These are phyloP conservation scores for Balansia obtecta DNA, from an alignment of 2,329 filamentous ascomycete species.

Conservation along the genomic window DNA sequence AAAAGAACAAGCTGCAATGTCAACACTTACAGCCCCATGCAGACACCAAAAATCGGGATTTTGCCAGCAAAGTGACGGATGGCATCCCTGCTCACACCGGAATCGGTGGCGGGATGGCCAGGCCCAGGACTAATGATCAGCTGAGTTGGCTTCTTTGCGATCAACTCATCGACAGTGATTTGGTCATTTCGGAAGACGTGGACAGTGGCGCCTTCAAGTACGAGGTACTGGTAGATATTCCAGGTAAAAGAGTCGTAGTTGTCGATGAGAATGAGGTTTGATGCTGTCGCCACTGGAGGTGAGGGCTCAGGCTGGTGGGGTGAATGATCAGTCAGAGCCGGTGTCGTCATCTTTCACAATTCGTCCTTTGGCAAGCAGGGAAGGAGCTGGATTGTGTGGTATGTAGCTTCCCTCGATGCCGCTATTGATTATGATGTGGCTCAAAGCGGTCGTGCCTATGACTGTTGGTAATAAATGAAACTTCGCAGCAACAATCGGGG, in stretches of 20 bases:
- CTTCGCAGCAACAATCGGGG: no score
- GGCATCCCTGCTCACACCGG: conserved; percentile 83
- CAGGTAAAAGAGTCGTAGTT: conserved; percentile 99
- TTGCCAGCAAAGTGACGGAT: conserved; percentile 89
- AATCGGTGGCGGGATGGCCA: conserved; percentile 82
- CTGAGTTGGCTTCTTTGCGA: conserved; percentile 77
- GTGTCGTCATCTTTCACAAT: conserved; percentile 31
- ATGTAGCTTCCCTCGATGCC: no score
- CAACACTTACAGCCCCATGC: conserved; percentile 76
- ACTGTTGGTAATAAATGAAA: no score
- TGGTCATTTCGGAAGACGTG: conserved; percentile 89
- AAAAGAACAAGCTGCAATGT: not conserved
- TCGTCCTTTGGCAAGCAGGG: not conserved
- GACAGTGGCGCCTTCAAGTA: conserved; percentile 86
- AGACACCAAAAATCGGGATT: conserved; percentile 92
- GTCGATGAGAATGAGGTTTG: conserved; percentile 90
- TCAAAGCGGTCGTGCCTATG: no score
- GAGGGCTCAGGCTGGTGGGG: conserved; percentile 71
- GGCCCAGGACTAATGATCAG: conserved; percentile 91
- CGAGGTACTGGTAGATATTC: conserved; percentile 98
- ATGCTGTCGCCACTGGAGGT: conserved; percentile 62
- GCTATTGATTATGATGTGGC: no score
- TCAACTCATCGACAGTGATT: conserved; percentile 71
- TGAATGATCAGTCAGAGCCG: conserved; percentile 62
- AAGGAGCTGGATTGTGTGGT: no score